Evolutionary conservation across 805 yeast genomes (phyloP), one percentile per base, ranked within the genome.

Genomic region (Sugiyamaella smithiae): DNA sequence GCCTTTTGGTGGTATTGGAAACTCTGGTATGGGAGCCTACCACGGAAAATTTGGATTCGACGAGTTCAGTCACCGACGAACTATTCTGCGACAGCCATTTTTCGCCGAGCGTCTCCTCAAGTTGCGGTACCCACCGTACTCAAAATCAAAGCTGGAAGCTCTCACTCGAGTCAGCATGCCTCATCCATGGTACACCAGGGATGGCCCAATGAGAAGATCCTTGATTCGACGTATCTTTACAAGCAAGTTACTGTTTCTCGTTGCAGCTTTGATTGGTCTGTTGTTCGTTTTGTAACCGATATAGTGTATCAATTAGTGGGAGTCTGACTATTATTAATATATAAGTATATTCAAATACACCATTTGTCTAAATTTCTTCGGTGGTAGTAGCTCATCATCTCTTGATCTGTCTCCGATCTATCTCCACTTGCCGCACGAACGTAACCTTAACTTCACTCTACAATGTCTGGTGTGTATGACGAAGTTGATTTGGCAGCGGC

Each of bases 1-100:
- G 2, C 97, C 97, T 22, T 91, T 90, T 67, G 98, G 98, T 28
- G 98, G 98, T 20, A 69, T 90, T 48, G 97, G 97, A 11, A 63
- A 63, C 12, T 87, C 96, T 0, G 98, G 98, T 1, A 70, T 72
- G 50, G 97, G 97, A 8, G 68, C 75, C 28, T 89, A 88, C 67
- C 97, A 89, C 62, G 96, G 97, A 2, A 68, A 67, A 53, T 73
- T 68, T 62, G 84, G 89, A 6, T 75, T 81, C 53, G 78, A 81
- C 40, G 72, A 85, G n/a, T 90, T 90, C 61, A 77, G 88, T 1
- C 95, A 87, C 64, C 78, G 78, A 61, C 76, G 95, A 58, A 77
- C 89, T 0, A 71, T 82, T 2, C 62, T 86, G 55, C 76, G 72
- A 42, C 87, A 84, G 63, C 82, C 84, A 12, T 74, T 73, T 50